Percentiles rank a stretch among this genome's conserved stretches.
These are phyloP conservation scores for Monilinia fructigena DNA, from an alignment of 2,329 filamentous ascomycete species.

Conservation along the genomic window DNA sequence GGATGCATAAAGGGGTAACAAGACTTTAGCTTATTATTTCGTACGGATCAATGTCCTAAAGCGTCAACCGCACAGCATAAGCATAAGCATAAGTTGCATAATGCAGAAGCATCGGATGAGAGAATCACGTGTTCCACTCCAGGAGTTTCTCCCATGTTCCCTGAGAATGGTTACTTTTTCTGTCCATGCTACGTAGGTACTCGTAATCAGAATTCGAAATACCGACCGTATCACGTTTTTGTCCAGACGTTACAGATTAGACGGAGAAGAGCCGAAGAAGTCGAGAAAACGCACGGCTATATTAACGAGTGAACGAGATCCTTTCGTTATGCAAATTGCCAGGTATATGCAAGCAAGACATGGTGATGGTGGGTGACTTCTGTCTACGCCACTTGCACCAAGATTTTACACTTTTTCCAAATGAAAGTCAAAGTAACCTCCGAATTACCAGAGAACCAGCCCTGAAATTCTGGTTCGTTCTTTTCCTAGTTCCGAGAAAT, in stretches of 20 bases:
- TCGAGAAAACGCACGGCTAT: constrained; percentile 11
- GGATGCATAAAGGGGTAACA: constrained; percentile 22
- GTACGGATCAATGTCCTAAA: constrained; percentile 16
- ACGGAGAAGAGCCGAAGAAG: constrained; percentile 14
- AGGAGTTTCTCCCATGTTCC: constrained; percentile 7
- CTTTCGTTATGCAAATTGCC: not conserved
- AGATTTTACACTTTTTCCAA: not conserved
- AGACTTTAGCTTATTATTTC: constrained; percentile 14
- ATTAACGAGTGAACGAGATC: not conserved
- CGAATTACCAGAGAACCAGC: not conserved
- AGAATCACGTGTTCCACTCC: constrained; percentile 13
- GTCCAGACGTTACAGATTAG: not conserved
- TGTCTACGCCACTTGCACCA: constrained; percentile 2
- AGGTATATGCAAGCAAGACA: constrained; percentile 18
- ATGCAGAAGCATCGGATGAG: constrained; percentile 14
- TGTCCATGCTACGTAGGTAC: not conserved
- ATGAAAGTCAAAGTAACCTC: not conserved
- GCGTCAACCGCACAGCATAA: constrained; percentile 18
- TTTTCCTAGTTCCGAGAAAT: not conserved
- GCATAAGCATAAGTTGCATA: constrained; percentile 5
- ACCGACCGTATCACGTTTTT: not conserved
- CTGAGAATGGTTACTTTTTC: not conserved
- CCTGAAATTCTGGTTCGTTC: not conserved
- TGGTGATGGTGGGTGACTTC: not conserved
- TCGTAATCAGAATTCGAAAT: constrained; percentile 1